Evolutionary conservation across 1,284 basidiomycete genomes (phyloP), one percentile per base, ranked within the genome.

Genomic region (Rhizopogon parksii): DNA sequence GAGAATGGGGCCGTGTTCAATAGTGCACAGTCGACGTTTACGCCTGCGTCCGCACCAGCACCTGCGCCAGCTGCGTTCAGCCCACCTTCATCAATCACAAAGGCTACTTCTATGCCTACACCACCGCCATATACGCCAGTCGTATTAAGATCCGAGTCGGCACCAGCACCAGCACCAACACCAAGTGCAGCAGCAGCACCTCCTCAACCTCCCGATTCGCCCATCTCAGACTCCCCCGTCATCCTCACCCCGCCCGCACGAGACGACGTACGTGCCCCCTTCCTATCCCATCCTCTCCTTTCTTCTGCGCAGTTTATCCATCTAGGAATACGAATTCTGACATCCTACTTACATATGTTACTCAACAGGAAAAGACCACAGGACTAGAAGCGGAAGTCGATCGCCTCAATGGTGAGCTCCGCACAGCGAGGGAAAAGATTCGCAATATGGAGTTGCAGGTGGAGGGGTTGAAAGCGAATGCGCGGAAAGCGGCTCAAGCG

Each of bases 381-480:
- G 66, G 55, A 24, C 61, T 82, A 11, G 62, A 68, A 52, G 71
- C 78, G 17, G 85, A 91, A 62, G 90, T 89, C 59, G 71, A 72
- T 2, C 73, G 72, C 6, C 71, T 92, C 50, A 77, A 67, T 19
- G 65, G 68, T 1, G 86, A 90, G 59, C 74, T 92, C 39, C 77
- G 87, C 30, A 88, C 90, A 30, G 83, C 87, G 34, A 77, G 86
- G 40, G 81, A 82, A 65, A 80, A 87, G 69, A 91, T 93, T 50
- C 73, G 90, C 54, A 84, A 84, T 58, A 68, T 93, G 37, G 90
- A 93, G 68, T 64, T 91, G 50, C 85, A 91, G 70, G 78, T 92
- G n/a, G 90, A 92, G 68, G 73, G 76, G 15, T 68, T 88, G 59
- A 78, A 78, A 53, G 81, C 82, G 15, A 90, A 90, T 61, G 86